Conservation (phyloP, 257 asterid genomes). For the Catharanthus roseus region DNA sequence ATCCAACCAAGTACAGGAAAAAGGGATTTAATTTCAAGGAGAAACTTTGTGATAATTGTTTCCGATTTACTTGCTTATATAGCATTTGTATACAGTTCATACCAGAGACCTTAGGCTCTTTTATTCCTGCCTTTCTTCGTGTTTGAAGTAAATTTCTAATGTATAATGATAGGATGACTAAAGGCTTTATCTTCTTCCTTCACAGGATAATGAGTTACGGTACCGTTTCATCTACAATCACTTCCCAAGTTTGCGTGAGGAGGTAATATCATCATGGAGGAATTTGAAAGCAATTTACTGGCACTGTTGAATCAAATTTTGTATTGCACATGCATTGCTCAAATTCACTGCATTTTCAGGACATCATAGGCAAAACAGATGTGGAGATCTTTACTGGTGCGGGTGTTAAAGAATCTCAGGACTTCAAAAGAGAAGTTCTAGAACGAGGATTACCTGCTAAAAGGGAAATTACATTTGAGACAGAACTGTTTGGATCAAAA, state of each 20-base stretch:
- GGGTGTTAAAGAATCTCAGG: constrained; percentile 92
- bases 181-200: constrained; percentile 7
- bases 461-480: constrained; percentile 87
- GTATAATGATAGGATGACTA: constrained; percentile 9
- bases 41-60: background rate
- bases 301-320: background rate
- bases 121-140: background rate
- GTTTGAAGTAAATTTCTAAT: background rate
- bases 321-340: background rate
- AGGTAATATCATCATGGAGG: constrained; percentile 37
- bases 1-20: background rate
- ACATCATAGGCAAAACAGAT: constrained; percentile 86
- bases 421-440: constrained; percentile 75
- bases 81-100: background rate
- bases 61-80: background rate
- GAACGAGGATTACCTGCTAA: constrained; percentile 76
- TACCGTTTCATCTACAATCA: constrained; percentile 93
- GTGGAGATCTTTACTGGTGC: constrained; percentile 75
- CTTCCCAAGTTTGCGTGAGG: constrained; percentile 80
- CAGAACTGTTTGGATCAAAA: constrained; percentile 72
- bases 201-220: constrained; percentile 77
- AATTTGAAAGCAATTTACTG: background rate
- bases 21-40: too few relatives aligned
- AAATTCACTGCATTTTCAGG: constrained; percentile 45
- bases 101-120: background rate